Conservation (phyloP, 2,329 filamentous ascomycete species). For the Cytospora paraplurivora region DNA sequence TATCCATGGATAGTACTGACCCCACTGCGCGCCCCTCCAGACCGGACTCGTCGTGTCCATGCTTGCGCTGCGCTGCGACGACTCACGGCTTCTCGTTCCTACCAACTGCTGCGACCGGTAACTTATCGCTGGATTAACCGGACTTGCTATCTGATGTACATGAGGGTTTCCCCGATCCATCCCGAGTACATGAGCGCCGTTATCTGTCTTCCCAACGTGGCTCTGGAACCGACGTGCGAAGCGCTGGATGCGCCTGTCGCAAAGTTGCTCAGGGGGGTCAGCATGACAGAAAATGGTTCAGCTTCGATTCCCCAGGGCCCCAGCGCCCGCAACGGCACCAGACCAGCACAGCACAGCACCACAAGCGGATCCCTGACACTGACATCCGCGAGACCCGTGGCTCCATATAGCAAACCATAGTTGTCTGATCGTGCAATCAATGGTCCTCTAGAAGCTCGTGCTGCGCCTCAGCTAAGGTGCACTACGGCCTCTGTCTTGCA, state of each 20-base stretch:
- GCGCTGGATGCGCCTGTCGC: conserved; percentile 27
- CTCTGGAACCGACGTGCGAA: conserved; percentile 9
- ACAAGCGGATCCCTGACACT: conserved; percentile 21
- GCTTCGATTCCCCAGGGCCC: conserved; percentile 6
- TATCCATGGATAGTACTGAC: neutral
- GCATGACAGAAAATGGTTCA: conserved; percentile 24
- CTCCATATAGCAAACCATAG: conserved; percentile 25
- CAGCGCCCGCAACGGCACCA: conserved; percentile 16
- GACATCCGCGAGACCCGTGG: conserved; percentile 27
- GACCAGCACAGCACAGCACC: conserved; percentile 18
- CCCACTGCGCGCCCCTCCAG: conserved; percentile 21
- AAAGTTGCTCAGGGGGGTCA: conserved; percentile 18
- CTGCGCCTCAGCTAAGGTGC: conserved; percentile 24
- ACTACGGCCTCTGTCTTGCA: conserved; percentile 28
- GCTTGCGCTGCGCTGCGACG: neutral
- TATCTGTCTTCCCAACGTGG: neutral
- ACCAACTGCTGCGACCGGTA: neutral
- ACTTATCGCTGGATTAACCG: neutral
- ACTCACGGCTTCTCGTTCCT: conserved; percentile 1
- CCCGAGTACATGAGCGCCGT: neutral
- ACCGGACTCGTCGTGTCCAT: conserved; percentile 22
- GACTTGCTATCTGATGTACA: neutral
- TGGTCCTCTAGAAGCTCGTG: conserved; percentile 11
- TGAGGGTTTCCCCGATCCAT: neutral
- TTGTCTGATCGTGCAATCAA: conserved; percentile 29